phyloP scores from a whole-genome alignment of 2,329 filamentous ascomycete genomes.

The Cercospora zeae-maydis region DNA sequence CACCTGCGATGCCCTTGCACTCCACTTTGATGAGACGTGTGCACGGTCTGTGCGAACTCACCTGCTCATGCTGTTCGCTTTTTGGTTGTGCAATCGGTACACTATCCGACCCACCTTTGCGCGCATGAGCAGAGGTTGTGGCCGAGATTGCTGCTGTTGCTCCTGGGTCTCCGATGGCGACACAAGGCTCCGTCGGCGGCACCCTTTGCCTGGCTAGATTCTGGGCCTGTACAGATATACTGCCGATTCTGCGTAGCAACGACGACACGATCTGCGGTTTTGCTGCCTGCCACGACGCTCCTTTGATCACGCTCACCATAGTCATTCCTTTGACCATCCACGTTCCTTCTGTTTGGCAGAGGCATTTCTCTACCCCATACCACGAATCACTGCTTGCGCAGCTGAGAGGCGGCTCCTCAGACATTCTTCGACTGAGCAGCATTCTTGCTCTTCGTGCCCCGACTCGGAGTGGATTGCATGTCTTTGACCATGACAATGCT shows the following conservation, averaged over 20 bases:
- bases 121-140: conserved; percentile 27
- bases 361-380: conserved; percentile 5
- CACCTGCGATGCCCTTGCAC: conserved; percentile 32
- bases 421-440: conserved; percentile 36
- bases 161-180: conserved; percentile 28
- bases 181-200: conserved; percentile 36
- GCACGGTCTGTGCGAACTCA: conserved; percentile 21
- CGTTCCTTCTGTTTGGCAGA: conserved; percentile 38
- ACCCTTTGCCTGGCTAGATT: conserved; percentile 25
- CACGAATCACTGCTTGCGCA: conserved; percentile 30
- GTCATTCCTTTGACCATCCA: conserved; percentile 46
- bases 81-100: conserved; percentile 28
- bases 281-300: conserved; percentile 21
- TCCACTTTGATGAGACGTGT: conserved; percentile 28
- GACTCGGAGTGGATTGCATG: conserved; percentile 21
- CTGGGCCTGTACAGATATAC: conserved; percentile 28
- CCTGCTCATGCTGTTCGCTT: conserved; percentile 15
- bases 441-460: conserved; percentile 42
- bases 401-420: conserved; percentile 12
- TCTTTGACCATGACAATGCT: conserved; percentile 27
- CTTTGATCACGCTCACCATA: conserved; percentile 31
- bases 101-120: conserved; percentile 29
- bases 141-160: conserved; percentile 33
- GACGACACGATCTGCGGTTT: conserved; percentile 14
- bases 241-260: conserved; percentile 29